These are phyloP conservation scores for Aspergillus sp. DNA, from an alignment of 2,329 filamentous ascomycete species.

Conservation along the genomic window DNA sequence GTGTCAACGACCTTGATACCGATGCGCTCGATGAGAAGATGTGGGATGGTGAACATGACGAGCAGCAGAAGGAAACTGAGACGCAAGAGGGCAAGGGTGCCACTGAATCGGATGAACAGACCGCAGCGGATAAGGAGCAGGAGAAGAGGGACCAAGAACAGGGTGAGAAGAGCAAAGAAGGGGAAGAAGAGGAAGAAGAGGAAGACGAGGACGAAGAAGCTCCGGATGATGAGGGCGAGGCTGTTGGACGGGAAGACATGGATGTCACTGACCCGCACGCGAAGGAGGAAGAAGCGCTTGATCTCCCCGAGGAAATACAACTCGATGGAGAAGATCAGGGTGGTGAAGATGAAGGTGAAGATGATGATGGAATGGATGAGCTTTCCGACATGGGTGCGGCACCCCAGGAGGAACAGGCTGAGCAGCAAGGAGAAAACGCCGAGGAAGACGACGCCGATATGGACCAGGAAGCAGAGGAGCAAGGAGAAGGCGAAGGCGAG, in stretches of 20 bases:
- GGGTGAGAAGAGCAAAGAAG: constrained; percentile 35
- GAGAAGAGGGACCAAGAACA: constrained; percentile 37
- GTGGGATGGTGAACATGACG: constrained; percentile 78
- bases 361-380: constrained; percentile 42
- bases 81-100: constrained; percentile 59
- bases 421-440: constrained; percentile 22
- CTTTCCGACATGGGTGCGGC: constrained; percentile 38
- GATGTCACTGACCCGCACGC: constrained; percentile 67
- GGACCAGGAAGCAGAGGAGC: constrained; percentile 24
- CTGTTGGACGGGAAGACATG: constrained; percentile 55
- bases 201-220: constrained; percentile 44
- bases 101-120: constrained; percentile 52
- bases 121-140: constrained; percentile 47
- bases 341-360: constrained; percentile 48
- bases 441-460: constrained; percentile 21
- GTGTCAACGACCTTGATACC: constrained; percentile 84
- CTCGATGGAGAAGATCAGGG: constrained; percentile 62
- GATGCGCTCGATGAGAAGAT: constrained; percentile 95
- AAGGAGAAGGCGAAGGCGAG: constrained; percentile 26
- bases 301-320: constrained; percentile 82
- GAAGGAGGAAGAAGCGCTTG: constrained; percentile 73
- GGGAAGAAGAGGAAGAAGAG: constrained; percentile 54
- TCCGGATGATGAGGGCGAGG: constrained; percentile 54
- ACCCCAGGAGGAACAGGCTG: constrained; percentile 26
- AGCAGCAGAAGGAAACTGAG: constrained; percentile 62